Evolutionary conservation across 306 rosid genomes (phyloP).

Genomic region (Casuarina glauca): DNA sequence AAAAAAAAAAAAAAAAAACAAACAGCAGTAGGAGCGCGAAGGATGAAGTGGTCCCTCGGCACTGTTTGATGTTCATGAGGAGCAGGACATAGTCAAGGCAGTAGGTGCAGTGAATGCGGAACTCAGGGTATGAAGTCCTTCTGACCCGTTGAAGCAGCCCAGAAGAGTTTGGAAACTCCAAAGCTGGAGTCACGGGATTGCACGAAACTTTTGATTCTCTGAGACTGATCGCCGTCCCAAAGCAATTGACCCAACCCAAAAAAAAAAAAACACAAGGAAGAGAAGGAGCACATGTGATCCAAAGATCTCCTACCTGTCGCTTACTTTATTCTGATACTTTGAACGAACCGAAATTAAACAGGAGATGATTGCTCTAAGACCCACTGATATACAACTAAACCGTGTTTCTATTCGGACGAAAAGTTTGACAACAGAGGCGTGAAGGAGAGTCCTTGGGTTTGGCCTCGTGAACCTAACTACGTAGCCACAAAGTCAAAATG

Average conservation of each 20-base stretch:
- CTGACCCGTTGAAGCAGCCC: too few relatives aligned
- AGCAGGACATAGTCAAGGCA: too few relatives aligned
- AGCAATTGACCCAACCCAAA: too few relatives aligned
- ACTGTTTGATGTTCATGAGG: too few relatives aligned
- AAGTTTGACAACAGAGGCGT: neutral
- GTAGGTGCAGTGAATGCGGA: too few relatives aligned
- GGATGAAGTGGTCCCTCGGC: too few relatives aligned
- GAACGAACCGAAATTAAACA: neutral
- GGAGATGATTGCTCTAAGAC: neutral
- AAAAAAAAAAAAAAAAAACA: too few relatives aligned
- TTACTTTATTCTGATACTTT: neutral
- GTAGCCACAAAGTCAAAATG: slow-evolving; percentile 7
- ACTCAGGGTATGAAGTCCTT: too few relatives aligned
- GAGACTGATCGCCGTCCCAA: too few relatives aligned
- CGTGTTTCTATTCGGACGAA: neutral
- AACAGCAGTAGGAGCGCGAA: too few relatives aligned
- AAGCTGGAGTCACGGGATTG: neutral
- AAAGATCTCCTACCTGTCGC: neutral
- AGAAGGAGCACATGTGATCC: neutral
- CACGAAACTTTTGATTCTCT: neutral
- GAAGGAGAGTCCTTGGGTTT: too few relatives aligned
- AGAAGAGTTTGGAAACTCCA: neutral
- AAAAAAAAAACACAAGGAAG: too few relatives aligned
- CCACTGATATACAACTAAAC: neutral
- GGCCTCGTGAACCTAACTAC: neutral